These are phyloP conservation scores for Mucuna pruriens DNA, from an alignment of 306 rosid species.

Conservation along the genomic window DNA sequence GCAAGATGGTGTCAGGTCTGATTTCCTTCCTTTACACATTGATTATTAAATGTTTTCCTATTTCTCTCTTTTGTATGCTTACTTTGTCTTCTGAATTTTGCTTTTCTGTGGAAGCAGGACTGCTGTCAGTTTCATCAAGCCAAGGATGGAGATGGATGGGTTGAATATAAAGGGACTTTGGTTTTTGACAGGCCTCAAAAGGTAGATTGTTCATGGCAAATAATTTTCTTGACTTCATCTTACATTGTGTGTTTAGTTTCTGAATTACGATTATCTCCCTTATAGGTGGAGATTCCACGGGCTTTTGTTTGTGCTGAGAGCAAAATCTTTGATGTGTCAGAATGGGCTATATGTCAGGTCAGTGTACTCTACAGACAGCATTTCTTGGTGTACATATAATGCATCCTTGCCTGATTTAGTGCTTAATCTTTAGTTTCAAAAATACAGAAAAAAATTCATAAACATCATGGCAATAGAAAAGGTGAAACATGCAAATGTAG, in stretches of 20 bases:
- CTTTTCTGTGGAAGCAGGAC: slow-evolving; percentile 63
- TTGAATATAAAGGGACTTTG: slow-evolving; percentile 92
- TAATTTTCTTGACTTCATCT: neutral
- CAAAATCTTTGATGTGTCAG: slow-evolving; percentile 96
- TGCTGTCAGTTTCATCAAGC: slow-evolving; percentile 99
- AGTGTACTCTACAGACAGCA: slow-evolving; percentile 33
- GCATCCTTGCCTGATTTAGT: slow-evolving; percentile 14
- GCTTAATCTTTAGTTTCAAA: slow-evolving; percentile 16
- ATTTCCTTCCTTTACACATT: slow-evolving; percentile 14
- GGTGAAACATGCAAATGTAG: slow-evolving; percentile 22
- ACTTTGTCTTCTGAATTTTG: slow-evolving; percentile 20
- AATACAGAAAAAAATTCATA: slow-evolving; percentile 1
- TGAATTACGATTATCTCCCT: slow-evolving; percentile 41
- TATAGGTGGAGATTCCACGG: slow-evolving; percentile 93
- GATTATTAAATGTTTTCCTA: neutral
- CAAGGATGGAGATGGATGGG: slow-evolving; percentile 99
- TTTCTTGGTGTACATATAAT: neutral
- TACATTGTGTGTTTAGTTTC: slow-evolving; percentile 26
- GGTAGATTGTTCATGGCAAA: slow-evolving; percentile 46
- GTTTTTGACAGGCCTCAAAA: slow-evolving; percentile 82
- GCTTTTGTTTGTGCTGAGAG: slow-evolving; percentile 99
- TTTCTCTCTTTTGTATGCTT: slow-evolving; percentile 10
- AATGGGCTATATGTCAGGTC: slow-evolving; percentile 99
- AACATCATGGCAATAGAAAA: neutral
- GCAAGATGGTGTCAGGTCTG: slow-evolving; percentile 99